phyloP scores from a whole-genome alignment of 2,329 filamentous ascomycete species.

The Calonectria pseudoturangicola region DNA sequence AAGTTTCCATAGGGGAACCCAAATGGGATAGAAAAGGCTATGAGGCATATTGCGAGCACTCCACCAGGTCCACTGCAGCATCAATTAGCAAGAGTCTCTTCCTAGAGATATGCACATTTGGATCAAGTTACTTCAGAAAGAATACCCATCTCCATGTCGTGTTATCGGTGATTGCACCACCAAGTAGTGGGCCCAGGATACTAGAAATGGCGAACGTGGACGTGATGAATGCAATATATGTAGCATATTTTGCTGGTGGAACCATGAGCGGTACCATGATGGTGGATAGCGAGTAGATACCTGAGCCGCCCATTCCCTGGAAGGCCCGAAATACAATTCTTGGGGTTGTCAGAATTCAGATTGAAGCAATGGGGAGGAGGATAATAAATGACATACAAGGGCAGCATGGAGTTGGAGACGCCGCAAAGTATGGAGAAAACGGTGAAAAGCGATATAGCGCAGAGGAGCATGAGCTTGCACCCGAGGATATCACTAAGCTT shows the following conservation, averaged over 20 bases:
- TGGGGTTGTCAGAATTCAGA: not conserved
- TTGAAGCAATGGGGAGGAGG: accelerated
- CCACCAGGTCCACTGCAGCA: constrained; percentile 19
- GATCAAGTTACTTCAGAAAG: constrained; percentile 51
- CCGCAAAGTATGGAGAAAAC: constrained; percentile 43
- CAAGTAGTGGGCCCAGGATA: constrained; percentile 26
- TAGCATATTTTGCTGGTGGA: constrained; percentile 37
- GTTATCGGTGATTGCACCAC: constrained; percentile 24
- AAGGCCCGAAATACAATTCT: constrained; percentile 46
- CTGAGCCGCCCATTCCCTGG: constrained; percentile 44
- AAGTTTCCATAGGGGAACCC: not conserved
- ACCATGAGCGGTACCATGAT: constrained; percentile 41
- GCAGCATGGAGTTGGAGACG: constrained; percentile 26
- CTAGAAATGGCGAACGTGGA: constrained; percentile 31
- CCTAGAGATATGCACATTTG: no score
- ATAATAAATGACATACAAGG: not conserved
- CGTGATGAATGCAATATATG: constrained; percentile 44
- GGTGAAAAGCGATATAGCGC: constrained; percentile 39
- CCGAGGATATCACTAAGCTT: constrained; percentile 45
- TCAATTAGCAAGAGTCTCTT: not conserved
- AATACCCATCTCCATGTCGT: constrained; percentile 33
- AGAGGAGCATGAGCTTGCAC: constrained; percentile 41
- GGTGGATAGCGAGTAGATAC: constrained; percentile 44
- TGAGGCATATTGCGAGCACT: constrained; percentile 29
- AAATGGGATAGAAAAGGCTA: constrained; percentile 31